phyloP scores from a whole-genome alignment of 2,329 filamentous ascomycete species.

The Tolypocladium nubicola region DNA sequence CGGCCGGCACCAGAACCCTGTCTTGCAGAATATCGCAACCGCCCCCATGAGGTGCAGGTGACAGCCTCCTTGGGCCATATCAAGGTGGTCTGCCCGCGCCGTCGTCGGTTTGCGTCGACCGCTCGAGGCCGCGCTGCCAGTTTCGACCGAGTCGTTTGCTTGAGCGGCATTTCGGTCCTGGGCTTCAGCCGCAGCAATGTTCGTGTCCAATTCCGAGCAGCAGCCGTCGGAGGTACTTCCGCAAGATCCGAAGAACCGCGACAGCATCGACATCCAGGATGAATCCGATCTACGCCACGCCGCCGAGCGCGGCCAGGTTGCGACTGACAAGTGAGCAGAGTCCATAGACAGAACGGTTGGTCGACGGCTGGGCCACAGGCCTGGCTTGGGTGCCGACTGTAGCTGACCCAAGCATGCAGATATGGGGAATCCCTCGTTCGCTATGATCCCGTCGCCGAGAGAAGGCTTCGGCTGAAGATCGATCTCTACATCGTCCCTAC shows the following conservation, averaged over 20 bases:
- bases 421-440: conserved; percentile 38
- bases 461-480: conserved; percentile 50
- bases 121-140: background rate
- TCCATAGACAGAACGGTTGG: background rate
- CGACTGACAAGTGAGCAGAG: conserved; percentile 32
- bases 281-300: conserved; percentile 11
- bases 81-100: background rate
- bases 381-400: background rate
- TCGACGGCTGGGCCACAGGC: background rate
- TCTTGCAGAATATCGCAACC: background rate
- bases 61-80: background rate
- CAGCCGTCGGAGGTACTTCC: background rate
- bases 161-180: background rate
- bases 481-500: conserved; percentile 57
- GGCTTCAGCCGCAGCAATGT: background rate
- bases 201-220: background rate
- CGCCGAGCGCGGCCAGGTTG: conserved; percentile 31
- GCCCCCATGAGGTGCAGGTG: background rate
- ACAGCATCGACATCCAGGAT: background rate
- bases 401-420: conserved; percentile 12
- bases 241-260: background rate
- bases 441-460: conserved; percentile 48
- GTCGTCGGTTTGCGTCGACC: background rate
- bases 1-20: background rate
- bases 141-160: background rate